Base-by-base conservation (phyloP, 768 basidiomycete species). In the Termitomyces titanicus region DNA sequence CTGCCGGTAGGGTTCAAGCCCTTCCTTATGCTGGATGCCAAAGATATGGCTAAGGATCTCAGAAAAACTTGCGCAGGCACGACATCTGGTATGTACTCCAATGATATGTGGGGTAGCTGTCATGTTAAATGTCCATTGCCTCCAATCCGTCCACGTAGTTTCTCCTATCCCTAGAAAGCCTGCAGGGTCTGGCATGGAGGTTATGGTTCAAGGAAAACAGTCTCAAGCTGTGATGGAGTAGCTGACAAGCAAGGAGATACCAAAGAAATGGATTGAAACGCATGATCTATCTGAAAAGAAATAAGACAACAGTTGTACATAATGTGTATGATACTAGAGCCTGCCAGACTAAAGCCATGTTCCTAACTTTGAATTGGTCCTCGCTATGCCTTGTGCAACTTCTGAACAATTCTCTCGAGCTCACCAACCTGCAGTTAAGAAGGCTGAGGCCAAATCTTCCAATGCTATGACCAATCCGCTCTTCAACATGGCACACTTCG, bases 401-500 rank as follows among this genome's bases (percentile, higher is more conserved):
- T 81, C 84, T 10, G 81, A 88, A 65, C 81, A 85, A 56, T 88
- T 94, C 66, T 79, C 82, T 20, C 76, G 83, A 51, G 81, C 81
- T 2, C 92, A 92, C 66, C 78, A 87, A 49, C 76, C 85, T 25
- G 85, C 85, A 34, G 75, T 77, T 25, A 74, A 80, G 55, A 72
- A 78, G 10, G 75, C 78, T 50, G 76, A 77, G 42, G 65, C 73
- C 3, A 74, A 67, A 10, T 72, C 78, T 0, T 75, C 77, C 3
- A 74, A 75, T 51, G 79, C 81, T 37, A 75, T 73, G 60, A 82
- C 84, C n/a, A 94, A 93, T 64, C 93, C 93, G 0, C 87, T 94
- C 56, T 94, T 94, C 79, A 95, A 97, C 66, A 97, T 94, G 3
- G 90, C 92, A 66, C 80, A 91, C 61, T 98, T 97, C 63, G 96